Conservation (phyloP, 78 protist species). For the Cyanophora paradoxa region DNA sequence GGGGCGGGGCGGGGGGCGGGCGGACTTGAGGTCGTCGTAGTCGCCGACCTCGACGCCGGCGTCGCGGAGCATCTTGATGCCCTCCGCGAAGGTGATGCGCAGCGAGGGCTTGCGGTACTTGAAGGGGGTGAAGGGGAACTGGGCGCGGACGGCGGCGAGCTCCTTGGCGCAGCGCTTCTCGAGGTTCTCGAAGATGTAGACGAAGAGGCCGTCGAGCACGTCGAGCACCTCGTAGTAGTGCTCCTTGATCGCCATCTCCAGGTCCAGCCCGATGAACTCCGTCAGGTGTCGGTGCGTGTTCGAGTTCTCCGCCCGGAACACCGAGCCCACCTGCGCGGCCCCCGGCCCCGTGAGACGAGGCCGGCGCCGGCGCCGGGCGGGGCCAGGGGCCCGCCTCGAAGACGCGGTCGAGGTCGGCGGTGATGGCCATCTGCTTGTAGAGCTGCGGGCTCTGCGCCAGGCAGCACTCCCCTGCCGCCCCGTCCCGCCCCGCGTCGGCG, state of each 20-base stretch:
- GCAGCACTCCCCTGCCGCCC: no score
- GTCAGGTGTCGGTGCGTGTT: conserved; percentile 96
- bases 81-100: conserved; percentile 22
- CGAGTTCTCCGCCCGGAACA: conserved; percentile 95
- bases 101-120: background rate
- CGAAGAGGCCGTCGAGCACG: conserved; percentile 65
- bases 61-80: conserved; percentile 18
- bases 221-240: conserved; percentile 61
- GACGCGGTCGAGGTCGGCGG: conserved; percentile 88
- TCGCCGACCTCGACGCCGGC: background rate
- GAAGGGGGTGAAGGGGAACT: conserved; percentile 25
- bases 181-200: conserved; percentile 72
- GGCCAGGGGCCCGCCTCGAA: conserved; percentile 63
- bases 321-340: conserved; percentile 90
- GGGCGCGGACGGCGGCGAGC: conserved; percentile 27
- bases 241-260: conserved; percentile 85
- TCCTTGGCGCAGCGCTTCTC: conserved; percentile 40
- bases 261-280: conserved; percentile 97
- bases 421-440: conserved; percentile 88
- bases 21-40: background rate
- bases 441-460: conserved; percentile 98
- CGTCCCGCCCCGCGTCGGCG: no score
- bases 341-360: background rate
- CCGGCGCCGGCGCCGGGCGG: background rate
- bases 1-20: background rate